Base-by-base conservation (phyloP, 2,329 filamentous ascomycete genomes). In the Hypoxylon sp. region DNA sequence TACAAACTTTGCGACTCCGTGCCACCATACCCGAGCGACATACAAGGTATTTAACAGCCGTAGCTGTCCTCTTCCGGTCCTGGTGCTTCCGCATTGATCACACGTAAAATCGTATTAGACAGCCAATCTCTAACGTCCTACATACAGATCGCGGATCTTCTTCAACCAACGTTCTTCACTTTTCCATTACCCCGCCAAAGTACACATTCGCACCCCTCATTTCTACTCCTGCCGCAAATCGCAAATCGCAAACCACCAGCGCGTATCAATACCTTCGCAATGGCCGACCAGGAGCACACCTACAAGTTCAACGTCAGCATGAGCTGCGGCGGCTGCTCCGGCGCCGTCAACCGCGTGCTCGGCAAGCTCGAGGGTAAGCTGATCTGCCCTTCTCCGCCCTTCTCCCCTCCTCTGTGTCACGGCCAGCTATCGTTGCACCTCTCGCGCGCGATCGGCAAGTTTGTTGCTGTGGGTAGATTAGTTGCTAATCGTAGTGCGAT, bases 281-380 rank as follows among this genome's bases (percentile, higher is more conserved):
- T 94, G 91, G 82, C 89, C 64, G 88, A 91, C 71, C 63, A 64
- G 44, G 89, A 92, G 73, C 93, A 97, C 84, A 92, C 89, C 72
- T 98, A 98, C 91, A 93, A 96, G 80, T 98, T 98, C 85, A 90
- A 94, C 81, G 88, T 98, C 79, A 85, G 84, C 80, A 99, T 99
- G 96, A 91, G 85, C 85, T 99, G 96, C 83, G 89, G 92, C 78
- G 96, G 96, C 79, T 99, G 96, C 89, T 97, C 94, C 46, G 93
- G 94, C 75, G 96, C 96, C 71, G 86, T 99, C 45, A 92, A 97
- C 81, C 88, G 93, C 54, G 93, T 97, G 46, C 88, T 99, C 70
- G 95, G 92, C 84, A 97, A 93, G 83, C 89, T 97, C 2, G 91
- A 96, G 18, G 93, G 94, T 97, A 77, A 70, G 87, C 80, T 46